Evolutionary conservation across 352 stramenopile genomes (phyloP).

Genomic region (Phytopythium aichiense): DNA sequence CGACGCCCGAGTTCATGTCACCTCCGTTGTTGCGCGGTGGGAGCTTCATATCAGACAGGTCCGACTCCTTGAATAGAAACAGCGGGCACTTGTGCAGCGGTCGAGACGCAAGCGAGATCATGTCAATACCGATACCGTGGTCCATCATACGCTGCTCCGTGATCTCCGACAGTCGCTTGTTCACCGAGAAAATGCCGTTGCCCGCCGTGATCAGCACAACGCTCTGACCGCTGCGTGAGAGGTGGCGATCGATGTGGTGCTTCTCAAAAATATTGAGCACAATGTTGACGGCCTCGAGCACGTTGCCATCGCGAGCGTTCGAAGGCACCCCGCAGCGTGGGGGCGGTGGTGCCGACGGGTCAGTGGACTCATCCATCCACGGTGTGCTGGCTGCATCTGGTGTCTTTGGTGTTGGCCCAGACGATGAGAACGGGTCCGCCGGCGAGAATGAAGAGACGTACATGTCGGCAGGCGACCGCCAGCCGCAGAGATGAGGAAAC

Average conservation of each 20-base stretch:
- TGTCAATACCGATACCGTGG: slow-evolving; percentile 98
- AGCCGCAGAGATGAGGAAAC: slow-evolving; percentile 68
- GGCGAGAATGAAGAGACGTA: slow-evolving; percentile 29
- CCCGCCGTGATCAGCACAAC: slow-evolving; percentile 95
- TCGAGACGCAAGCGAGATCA: slow-evolving; percentile 93
- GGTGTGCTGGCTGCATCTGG: background rate
- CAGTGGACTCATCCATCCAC: slow-evolving; percentile 3
- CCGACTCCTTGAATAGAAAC: slow-evolving; percentile 93
- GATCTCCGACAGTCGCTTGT: slow-evolving; percentile 93
- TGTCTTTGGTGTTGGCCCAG: background rate
- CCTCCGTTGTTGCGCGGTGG: slow-evolving; percentile 27
- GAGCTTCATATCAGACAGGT: slow-evolving; percentile 57
- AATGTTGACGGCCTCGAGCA: slow-evolving; percentile 98
- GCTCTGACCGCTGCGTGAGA: slow-evolving; percentile 94
- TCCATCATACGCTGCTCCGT: slow-evolving; percentile 99
- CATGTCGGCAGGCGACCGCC: slow-evolving; percentile 40
- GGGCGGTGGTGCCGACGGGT: slow-evolving; percentile 7
- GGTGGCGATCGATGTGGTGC: slow-evolving; percentile 97
- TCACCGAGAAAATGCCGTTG: slow-evolving; percentile 96
- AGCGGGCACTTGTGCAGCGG: slow-evolving; percentile 97
- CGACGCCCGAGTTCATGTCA: slow-evolving; percentile 10
- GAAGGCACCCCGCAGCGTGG: slow-evolving; percentile 50
- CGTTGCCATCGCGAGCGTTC: slow-evolving; percentile 87
- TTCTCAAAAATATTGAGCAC: slow-evolving; percentile 98
- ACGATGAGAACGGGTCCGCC: slow-evolving; percentile 7